Conservation (phyloP, 2,329 filamentous ascomycete species). For the Pyrenophora seminiperda region DNA sequence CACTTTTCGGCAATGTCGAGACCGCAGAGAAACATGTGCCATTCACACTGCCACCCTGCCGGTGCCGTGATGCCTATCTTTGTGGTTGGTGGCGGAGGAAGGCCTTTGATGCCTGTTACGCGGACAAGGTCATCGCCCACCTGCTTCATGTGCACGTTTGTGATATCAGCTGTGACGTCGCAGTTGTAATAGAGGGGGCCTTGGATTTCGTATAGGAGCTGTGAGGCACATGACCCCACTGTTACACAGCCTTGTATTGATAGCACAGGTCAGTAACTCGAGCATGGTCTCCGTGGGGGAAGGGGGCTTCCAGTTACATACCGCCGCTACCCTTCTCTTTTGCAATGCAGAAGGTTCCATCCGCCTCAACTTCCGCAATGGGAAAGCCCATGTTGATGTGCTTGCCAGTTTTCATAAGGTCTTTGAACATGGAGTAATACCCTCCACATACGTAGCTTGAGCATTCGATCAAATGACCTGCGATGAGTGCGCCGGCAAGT, state of each 20-base stretch:
- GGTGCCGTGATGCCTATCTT: constrained; percentile 46
- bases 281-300: too few species aligned
- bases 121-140: constrained; percentile 53
- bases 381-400: constrained; percentile 44
- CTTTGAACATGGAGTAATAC: constrained; percentile 50
- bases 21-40: constrained; percentile 34
- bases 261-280: too few species aligned
- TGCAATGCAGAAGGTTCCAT: constrained; percentile 28
- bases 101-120: constrained; percentile 45
- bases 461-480: constrained; percentile 51
- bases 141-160: constrained; percentile 41
- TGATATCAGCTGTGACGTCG: constrained; percentile 37
- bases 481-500: constrained; percentile 46
- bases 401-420: constrained; percentile 39
- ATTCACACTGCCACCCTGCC: constrained; percentile 37
- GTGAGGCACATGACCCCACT: constrained; percentile 57
- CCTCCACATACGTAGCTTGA: constrained; percentile 40
- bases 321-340: constrained; percentile 45
- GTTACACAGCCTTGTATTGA: constrained; percentile 35
- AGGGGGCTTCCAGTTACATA: too few species aligned
- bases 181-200: constrained; percentile 57
- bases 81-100: constrained; percentile 56
- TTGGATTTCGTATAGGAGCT: constrained; percentile 54
- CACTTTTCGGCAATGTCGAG: constrained; percentile 38
- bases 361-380: constrained; percentile 27